These are phyloP conservation scores for Nissolia schottii DNA, from an alignment of 306 rosid species.

Conservation along the genomic window DNA sequence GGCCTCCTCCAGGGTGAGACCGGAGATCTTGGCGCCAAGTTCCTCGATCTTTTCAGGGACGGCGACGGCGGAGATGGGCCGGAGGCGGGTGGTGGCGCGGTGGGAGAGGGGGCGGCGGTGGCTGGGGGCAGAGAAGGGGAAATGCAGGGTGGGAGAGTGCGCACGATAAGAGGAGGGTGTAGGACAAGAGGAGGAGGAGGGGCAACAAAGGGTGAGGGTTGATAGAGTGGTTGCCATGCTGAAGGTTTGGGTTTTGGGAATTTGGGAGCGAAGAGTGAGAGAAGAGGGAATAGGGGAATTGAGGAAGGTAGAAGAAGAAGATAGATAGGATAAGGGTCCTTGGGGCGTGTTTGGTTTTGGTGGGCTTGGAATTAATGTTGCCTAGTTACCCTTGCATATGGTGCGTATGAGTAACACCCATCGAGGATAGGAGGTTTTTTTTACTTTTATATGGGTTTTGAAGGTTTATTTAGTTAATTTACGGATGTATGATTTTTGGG, in stretches of 20 bases:
- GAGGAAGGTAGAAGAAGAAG: not conserved
- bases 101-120: constrained; percentile 34
- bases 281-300: too few relatives aligned
- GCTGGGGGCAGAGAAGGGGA: constrained; percentile 42
- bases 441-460: too few relatives aligned
- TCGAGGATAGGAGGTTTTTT: not conserved
- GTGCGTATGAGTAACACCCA: not conserved
- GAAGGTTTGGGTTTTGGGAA: not conserved
- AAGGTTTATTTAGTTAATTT: too few relatives aligned
- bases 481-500: too few relatives aligned
- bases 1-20: constrained; percentile 84
- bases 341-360: not conserved
- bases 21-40: constrained; percentile 53
- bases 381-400: not conserved
- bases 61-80: constrained; percentile 58
- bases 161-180: constrained; percentile 31
- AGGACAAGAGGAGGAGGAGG: constrained; percentile 35
- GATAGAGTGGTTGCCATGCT: constrained; percentile 37
- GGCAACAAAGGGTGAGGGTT: constrained; percentile 44
- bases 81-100: constrained; percentile 46
- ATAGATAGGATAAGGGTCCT: not conserved
- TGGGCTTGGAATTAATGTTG: not conserved
- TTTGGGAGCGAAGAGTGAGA: not conserved
- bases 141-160: constrained; percentile 36
- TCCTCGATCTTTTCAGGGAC: constrained; percentile 74